These are phyloP conservation scores for Pelagophyceae sp. DNA, from an alignment of 352 stramenopile genomes.

Conservation along the genomic window DNA sequence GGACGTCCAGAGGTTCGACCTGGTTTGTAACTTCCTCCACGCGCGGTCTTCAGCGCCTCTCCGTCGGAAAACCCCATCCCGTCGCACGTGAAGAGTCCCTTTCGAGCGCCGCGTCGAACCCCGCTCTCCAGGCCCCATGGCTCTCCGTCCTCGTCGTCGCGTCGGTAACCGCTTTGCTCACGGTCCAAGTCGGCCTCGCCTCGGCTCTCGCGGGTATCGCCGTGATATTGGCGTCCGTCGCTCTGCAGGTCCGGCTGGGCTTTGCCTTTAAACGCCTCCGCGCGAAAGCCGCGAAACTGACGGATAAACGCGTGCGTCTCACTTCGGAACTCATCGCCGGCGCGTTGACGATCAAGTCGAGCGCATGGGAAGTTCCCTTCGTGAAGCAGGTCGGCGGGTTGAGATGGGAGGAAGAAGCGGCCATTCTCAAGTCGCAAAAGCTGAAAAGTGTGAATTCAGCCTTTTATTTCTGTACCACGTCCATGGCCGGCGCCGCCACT, in stretches of 20 bases:
- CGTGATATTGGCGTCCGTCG: not conserved
- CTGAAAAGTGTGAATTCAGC: not conserved
- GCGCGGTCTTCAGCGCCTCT: no score
- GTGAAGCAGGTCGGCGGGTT: not conserved
- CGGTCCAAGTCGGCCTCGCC: not conserved
- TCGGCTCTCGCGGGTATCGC: not conserved
- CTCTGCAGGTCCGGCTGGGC: not conserved
- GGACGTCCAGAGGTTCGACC: not conserved
- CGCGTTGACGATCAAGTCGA: slow-evolving; percentile 12
- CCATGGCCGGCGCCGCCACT: not conserved
- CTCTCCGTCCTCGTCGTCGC: not conserved
- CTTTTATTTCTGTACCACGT: slow-evolving; percentile 2
- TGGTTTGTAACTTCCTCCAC: no score
- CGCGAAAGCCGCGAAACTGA: not conserved
- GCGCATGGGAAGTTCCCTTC: slow-evolving; percentile 17
- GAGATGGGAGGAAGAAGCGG: not conserved
- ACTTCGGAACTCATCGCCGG: slow-evolving; percentile 61
- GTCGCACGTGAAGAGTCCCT: no score
- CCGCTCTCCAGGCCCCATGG: not conserved
- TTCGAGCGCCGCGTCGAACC: no score
- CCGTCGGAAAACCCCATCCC: no score
- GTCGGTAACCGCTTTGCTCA: not conserved
- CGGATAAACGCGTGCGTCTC: slow-evolving; percentile 55
- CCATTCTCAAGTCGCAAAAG: not conserved
- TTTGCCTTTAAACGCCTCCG: not conserved